Base-by-base conservation (phyloP, 1,284 basidiomycete genomes). In the Ceratobasidium sp. region DNA sequence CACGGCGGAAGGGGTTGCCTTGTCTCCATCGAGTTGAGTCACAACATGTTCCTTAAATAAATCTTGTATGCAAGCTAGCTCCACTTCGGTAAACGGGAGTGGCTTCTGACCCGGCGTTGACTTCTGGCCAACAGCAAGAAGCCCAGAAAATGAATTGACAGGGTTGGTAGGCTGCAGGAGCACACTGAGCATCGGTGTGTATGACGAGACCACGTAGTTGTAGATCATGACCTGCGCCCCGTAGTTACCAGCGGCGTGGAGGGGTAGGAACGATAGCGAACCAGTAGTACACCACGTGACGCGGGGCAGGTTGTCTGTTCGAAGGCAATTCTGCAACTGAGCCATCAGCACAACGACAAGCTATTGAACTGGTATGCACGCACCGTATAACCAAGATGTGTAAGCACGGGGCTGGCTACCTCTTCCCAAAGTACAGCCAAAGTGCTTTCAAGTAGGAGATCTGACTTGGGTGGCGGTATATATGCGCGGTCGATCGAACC, bases 231-330 rank as follows among this genome's bases (percentile, higher is more conserved):
- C 26, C 5, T 55, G 67, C 21, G 46, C 28, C 43, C 73, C 62
- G 74, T 64, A 64, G 28, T 16, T 4, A 13, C 78, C 79, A 21
- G 80, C 81, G 26, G 80, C 81, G 74, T 82, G 81, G 21, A 81
- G 59, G 1, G 80, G 80, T 5, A 82, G 74, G 66, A 80, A 80
- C 0, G 79, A 73, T 4, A 81, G 72, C 13, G 76, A 75, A 8
- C 81, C 81, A 41, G 82, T 81, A 0, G 77, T 72, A 74, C 80
- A 82, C 81, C 80, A 81, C 67, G 77, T 79, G 6, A 82, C 72
- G 35, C 50, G 63, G 75, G 78, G 70, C 73, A 77, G 62, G 23
- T 18, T n/a, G n/a, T 18, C 3, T 59, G 26, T n/a, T n/a, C n/a
- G n/a, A n/a, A n/a, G n/a, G n/a, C n/a, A n/a, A n/a, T n/a, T n/a